phyloP scores from a whole-genome alignment of 2,329 filamentous ascomycete genomes.

The Cadophora gregata region DNA sequence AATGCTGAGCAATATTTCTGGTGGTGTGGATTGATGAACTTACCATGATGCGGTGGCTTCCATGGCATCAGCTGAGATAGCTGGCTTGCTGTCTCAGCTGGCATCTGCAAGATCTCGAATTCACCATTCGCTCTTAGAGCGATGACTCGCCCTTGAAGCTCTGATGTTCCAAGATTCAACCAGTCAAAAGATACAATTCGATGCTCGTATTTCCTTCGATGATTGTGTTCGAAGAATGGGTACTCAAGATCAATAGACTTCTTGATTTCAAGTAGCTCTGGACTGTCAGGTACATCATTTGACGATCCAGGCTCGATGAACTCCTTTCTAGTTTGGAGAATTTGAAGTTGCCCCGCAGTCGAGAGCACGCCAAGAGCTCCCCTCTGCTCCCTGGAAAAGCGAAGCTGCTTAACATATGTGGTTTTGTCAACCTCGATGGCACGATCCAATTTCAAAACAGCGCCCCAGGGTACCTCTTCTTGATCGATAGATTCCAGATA shows the following conservation, averaged over 20 bases:
- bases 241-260: conserved; percentile 68
- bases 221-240: conserved; percentile 55
- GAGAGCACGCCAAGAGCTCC: conserved; percentile 67
- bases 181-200: conserved; percentile 73
- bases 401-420: conserved; percentile 66
- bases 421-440: conserved; percentile 61
- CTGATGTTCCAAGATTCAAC: conserved; percentile 63
- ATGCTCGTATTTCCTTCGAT: conserved; percentile 55
- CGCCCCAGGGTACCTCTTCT: conserved; percentile 68
- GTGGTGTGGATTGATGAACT: conserved; percentile 18
- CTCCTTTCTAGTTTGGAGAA: conserved; percentile 64
- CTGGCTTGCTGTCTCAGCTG: conserved; percentile 62
- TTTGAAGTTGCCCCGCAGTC: conserved; percentile 66
- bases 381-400: conserved; percentile 66
- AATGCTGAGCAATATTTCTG: conserved; percentile 39
- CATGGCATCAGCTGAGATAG: conserved; percentile 66
- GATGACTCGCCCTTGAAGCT: conserved; percentile 62
- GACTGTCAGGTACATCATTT: conserved; percentile 56
- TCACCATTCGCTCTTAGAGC: conserved; percentile 64
- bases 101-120: conserved; percentile 67
- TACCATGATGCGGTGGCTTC: conserved; percentile 59
- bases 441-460: conserved; percentile 61
- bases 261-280: conserved; percentile 64
- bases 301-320: conserved; percentile 49
- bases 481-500: conserved; percentile 65